Evolutionary conservation across 345 rosid species (phyloP), one percentile per base, ranked within the genome.

Genomic region (Corymbia maculata): DNA sequence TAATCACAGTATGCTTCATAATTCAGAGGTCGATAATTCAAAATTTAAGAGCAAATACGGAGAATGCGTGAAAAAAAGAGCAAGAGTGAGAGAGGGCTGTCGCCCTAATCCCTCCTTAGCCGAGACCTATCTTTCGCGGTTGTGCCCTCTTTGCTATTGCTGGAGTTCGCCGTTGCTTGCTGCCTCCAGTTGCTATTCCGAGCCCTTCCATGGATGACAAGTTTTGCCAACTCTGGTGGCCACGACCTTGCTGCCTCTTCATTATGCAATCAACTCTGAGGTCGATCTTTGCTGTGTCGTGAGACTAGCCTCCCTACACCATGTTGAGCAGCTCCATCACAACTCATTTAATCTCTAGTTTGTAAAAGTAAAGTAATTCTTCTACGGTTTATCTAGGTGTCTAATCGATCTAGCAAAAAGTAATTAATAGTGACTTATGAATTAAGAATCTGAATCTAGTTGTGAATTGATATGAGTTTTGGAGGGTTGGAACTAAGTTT

Each of bases 81-180:
- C 61, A 4, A 55, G 9, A 55, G 61, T 22, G 61, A 55, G 28
- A 55, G 28, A 55, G 61, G 61, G 6, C 24, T 2, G 61, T 55
- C 8, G 61, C 12, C 61, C 28, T 26, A 55, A 55, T 55, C 61
- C 61, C 22, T 22, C 28, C 61, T 21, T 55, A 36, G 42, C 42
- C 4, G 42, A 36, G 42, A 36, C 42, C 42, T 36, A 36, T 4
- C 42, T 36, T 36, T 36, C 42, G 42, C 42, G 2, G 42, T 36
- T 4, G 42, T 4, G 42, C 42, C 42, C 42, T 36, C 42, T 36
- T 36, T 36, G 42, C 42, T 36, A 36, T 2, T 55, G 61, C 28
- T 1, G 5, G 9, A 55, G 12, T 55, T 26, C 5, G 5, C 61
- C 0, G 26, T 11, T 0, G 26, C 61, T 26, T 55, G 61, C 8